Evolutionary conservation across 2,329 filamentous ascomycete species (phyloP).

Genomic region (Colletotrichum sp.): DNA sequence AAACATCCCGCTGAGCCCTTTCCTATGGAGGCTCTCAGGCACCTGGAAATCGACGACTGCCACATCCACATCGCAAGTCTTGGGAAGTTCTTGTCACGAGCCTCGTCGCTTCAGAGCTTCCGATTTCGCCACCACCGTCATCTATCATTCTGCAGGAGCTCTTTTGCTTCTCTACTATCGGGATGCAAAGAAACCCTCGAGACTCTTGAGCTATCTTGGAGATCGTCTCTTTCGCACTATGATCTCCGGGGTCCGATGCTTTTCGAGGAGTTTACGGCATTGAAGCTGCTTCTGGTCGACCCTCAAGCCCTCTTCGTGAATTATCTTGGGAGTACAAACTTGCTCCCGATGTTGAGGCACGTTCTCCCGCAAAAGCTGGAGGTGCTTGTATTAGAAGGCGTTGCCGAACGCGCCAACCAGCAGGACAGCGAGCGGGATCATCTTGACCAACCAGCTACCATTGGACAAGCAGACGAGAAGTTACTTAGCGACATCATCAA

Average conservation of each 20-base stretch:
- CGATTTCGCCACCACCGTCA: background rate
- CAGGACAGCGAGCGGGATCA: accelerated
- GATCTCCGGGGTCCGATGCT: background rate
- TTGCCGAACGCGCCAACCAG: accelerated
- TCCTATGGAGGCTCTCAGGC: background rate
- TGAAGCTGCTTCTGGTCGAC: background rate
- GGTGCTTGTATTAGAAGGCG: background rate
- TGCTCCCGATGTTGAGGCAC: background rate
- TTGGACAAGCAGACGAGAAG: background rate
- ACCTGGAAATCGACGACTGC: background rate
- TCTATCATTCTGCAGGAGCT: background rate
- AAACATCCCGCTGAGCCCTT: background rate
- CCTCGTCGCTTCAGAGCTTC: background rate
- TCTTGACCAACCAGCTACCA: accelerated
- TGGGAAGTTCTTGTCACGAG: background rate
- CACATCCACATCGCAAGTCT: background rate
- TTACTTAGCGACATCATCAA: background rate
- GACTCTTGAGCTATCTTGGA: background rate
- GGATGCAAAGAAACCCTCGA: background rate
- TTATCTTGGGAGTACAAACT: background rate
- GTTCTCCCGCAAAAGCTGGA: background rate
- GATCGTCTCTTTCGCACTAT: background rate
- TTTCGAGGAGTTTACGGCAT: background rate
- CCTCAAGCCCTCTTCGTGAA: background rate
- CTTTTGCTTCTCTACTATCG: background rate